Base-by-base conservation (phyloP, 352 stramenopile genomes). In the Peronospora farinosa region DNA sequence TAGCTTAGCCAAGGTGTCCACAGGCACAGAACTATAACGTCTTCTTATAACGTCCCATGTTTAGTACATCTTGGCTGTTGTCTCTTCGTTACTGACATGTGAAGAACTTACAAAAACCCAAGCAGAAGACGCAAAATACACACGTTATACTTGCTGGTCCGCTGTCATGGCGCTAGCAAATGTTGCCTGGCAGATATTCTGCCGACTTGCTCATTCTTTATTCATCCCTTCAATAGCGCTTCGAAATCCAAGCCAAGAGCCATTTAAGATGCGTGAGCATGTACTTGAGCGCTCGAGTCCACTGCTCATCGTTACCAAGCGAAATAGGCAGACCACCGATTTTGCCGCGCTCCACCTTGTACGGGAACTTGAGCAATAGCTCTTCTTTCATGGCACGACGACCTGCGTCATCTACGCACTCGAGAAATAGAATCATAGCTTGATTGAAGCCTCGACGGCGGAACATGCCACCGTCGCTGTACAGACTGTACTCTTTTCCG, bases 181-280 rank as follows among this genome's bases (percentile, higher is more conserved):
- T 17, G 23, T 43, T 69, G 59, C 43, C 41, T 62, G 40, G 60
- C 45, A 51, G n/a, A 52, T 40, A 40, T 51, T 17, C 46, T 45
- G 50, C 52, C 40, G 54, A 57, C 39, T 50, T 51, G 39, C 57
- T 27, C 23, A 27, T 27, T 27, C 7, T 37, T 56, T 48, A 57
- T 63, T 57, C 44, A 52, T 52, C 45, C 49, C 45, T 40, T 69
- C 57, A 70, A 47, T 88, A 91, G 36, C 72, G 81, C 62, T 96
- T 96, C 0, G 81, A 88, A 43, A 89, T 88, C 90, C 90, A 97
- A 40, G 86, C 90, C 11, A 96, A 48, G 17, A 97, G 76, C 90
- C 90, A 97, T 62, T 96, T 96, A 36, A 96, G 69, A 54, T 96
- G 76, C 46, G 84, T 92, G 36, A 96, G 74, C 73, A 96, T 74